phyloP scores from a whole-genome alignment of 2,329 filamentous ascomycete species.

The Aspergillus neoniger region DNA sequence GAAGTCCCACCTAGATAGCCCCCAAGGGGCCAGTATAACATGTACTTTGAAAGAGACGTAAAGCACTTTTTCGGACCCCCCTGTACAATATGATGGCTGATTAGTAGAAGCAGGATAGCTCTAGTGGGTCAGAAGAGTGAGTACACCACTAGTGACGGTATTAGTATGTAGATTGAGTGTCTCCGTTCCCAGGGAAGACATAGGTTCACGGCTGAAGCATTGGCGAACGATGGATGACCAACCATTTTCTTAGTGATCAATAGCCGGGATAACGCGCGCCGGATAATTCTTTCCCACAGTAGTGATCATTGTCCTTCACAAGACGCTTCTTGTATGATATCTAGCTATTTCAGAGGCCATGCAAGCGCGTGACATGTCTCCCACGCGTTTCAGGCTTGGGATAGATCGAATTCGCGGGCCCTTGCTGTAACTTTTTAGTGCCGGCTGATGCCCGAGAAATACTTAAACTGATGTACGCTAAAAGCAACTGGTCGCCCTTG shows the following conservation, averaged over 20 bases:
- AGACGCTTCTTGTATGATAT: not conserved
- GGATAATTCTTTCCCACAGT: not conserved
- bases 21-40: no score
- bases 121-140: not conserved
- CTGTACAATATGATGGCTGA: no score
- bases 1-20: no score
- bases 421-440: not conserved
- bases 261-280: not conserved
- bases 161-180: not conserved
- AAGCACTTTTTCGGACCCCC: no score
- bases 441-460: not conserved
- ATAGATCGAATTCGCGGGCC: not conserved
- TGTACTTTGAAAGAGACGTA: no score
- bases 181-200: not conserved
- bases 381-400: not conserved
- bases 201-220: not conserved
- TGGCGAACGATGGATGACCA: not conserved
- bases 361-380: not conserved
- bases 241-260: not conserved
- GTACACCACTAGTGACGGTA: not conserved
- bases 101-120: not conserved
- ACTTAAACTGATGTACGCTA: not conserved
- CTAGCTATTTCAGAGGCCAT: not conserved
- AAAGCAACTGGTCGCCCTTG: not conserved
- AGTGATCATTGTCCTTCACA: not conserved